Percentiles rank a stretch among this genome's conserved stretches.
Conservation (phyloP, 192 early-diverging fungal species). For the Podila minutissima region DNA sequence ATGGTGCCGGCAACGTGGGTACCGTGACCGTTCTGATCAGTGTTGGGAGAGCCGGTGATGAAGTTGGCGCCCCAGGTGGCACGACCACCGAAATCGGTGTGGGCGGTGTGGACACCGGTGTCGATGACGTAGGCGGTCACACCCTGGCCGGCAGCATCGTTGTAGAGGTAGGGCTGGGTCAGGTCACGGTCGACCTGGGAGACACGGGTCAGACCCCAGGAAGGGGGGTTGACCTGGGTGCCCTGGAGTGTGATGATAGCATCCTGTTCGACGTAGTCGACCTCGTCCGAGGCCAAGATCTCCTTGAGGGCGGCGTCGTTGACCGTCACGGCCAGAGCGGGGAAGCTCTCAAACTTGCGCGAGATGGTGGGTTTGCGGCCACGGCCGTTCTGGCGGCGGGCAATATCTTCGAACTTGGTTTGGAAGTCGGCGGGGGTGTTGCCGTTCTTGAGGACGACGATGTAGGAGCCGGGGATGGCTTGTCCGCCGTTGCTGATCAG, state of each 20-base stretch:
- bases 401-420: constrained; percentile 52
- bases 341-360: constrained; percentile 51
- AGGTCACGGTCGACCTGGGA: constrained; percentile 40
- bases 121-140: constrained; percentile 61
- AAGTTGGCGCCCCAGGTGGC: too few species aligned
- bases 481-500: constrained; percentile 10
- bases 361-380: constrained; percentile 61
- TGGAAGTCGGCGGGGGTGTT: constrained; percentile 14
- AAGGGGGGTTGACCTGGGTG: constrained; percentile 29
- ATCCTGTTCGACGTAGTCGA: constrained; percentile 80
- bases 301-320: constrained; percentile 62
- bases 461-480: constrained; percentile 67
- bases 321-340: constrained; percentile 64
- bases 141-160: constrained; percentile 37
- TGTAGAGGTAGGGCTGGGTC: constrained; percentile 22
- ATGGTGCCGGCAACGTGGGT: too few species aligned
- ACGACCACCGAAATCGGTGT: constrained; percentile 61
- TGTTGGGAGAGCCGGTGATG: too few species aligned
- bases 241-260: constrained; percentile 39
- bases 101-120: constrained; percentile 29
- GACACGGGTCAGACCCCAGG: constrained; percentile 56
- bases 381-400: constrained; percentile 55
- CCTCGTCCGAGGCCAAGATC: constrained; percentile 61
- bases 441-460: constrained; percentile 68
- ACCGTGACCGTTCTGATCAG: too few species aligned